Percentiles rank a stretch among this genome's conserved stretches.
Conservation (phyloP, 139 green algal genomes). For the Axilococcus clingmanii region DNA sequence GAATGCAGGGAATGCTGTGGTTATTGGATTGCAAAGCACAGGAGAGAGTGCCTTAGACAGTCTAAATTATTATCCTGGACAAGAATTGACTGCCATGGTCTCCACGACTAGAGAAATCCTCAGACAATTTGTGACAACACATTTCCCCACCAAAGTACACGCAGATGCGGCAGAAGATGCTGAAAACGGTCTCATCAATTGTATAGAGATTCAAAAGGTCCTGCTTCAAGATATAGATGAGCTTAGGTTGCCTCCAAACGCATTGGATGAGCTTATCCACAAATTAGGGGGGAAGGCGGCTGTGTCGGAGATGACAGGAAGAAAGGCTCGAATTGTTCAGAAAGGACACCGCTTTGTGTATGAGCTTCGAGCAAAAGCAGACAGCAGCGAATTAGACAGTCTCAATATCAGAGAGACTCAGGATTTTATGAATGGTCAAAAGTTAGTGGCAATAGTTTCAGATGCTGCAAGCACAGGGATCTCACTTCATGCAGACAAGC, state of each 20-base stretch:
- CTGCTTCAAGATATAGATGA: constrained; percentile 33
- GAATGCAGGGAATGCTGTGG: constrained; percentile 42
- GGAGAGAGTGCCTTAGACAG: constrained; percentile 39
- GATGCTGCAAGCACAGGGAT: constrained; percentile 80
- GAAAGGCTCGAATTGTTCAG: constrained; percentile 52
- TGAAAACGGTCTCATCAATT: not conserved
- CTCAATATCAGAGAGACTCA: constrained; percentile 66
- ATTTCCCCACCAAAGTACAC: constrained; percentile 44
- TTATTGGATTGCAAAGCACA: constrained; percentile 63
- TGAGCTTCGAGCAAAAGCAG: constrained; percentile 53
- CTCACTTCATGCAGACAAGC: constrained; percentile 6
- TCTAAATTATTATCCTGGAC: constrained; percentile 42
- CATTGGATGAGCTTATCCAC: constrained; percentile 78
- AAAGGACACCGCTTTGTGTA: constrained; percentile 25
- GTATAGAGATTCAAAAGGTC: constrained; percentile 16
- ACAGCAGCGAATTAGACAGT: constrained; percentile 65
- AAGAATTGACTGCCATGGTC: constrained; percentile 44
- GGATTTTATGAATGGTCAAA: constrained; percentile 71
- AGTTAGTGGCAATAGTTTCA: constrained; percentile 86
- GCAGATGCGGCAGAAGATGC: not conserved
- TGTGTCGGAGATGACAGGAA: constrained; percentile 74
- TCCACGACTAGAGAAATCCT: constrained; percentile 68
- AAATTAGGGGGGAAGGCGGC: constrained; percentile 52
- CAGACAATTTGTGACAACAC: constrained; percentile 46
- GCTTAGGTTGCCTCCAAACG: constrained; percentile 72